phyloP scores from a whole-genome alignment of 805 yeast genomes.

The Pachysolen tannophilus region DNA sequence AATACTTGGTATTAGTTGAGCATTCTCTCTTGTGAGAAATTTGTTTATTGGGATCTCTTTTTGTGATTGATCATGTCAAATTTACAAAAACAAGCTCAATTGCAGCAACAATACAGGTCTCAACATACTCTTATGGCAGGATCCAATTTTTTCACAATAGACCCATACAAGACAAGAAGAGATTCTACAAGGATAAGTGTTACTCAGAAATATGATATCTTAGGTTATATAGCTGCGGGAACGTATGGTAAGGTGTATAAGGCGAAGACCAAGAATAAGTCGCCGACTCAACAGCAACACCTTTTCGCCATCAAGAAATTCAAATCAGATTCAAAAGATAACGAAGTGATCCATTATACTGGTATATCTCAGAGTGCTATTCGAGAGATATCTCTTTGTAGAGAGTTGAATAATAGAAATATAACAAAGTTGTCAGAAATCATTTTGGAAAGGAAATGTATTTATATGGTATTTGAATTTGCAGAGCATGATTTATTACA shows the following conservation, averaged over 20 bases:
- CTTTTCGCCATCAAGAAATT: constrained; percentile 90
- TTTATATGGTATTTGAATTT: constrained; percentile 91
- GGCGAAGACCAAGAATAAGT: constrained; percentile 46
- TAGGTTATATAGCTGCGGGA: constrained; percentile 97
- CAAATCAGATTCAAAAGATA: constrained; percentile 86
- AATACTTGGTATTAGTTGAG: no score
- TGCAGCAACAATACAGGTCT: constrained; percentile 24
- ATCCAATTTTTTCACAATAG: constrained; percentile 44
- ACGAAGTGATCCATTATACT: constrained; percentile 77
- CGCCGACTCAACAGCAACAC: constrained; percentile 17
- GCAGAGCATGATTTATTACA: constrained; percentile 95
- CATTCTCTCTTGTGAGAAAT: no score
- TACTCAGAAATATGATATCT: constrained; percentile 73
- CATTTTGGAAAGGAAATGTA: constrained; percentile 78
- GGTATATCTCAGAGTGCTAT: constrained; percentile 96
- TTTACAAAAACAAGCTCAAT: constrained; percentile 2
- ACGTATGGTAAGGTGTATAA: constrained; percentile 95
- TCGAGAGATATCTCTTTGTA: constrained; percentile 90
- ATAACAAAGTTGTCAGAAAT: constrained; percentile 76
- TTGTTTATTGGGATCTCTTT: no score
- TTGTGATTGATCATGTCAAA: no score
- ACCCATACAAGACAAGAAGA: constrained; percentile 52
- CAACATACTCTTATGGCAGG: constrained; percentile 49
- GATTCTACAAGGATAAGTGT: constrained; percentile 67
- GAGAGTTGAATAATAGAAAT: constrained; percentile 77